Evolutionary conservation across 371 early-diverging fungal genomes (phyloP), one percentile per base, ranked within the genome.

Genomic region (Mortierella sp.): DNA sequence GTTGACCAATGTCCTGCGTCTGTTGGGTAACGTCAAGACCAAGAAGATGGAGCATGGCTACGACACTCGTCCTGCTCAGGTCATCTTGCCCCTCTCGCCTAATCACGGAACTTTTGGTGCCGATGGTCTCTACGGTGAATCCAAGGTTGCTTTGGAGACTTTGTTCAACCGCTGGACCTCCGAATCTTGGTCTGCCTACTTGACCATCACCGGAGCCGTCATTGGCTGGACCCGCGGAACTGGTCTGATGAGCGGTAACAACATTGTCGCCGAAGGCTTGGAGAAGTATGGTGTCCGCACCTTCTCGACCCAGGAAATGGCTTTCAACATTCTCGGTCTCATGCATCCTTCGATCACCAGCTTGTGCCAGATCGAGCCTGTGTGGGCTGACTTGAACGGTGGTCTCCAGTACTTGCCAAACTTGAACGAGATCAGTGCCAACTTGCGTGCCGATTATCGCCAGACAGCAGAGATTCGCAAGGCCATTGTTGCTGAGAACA

Each of bases 221-320:
- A 98, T 98, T 76, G 98, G 98, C 24, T 98, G 98, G 97, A 98
- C 98, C 39, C 92, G 97, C 71, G 96, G 98, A 66, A 98, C 98
- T 47, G 96, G 96, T 50, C 85, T 97, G 74, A 97, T 97, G 97
- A 86, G 87, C 50, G 87, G 88, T 54, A 97, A 96, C 86, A 96
- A 97, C 83, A 87, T 94, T 54, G 90, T 96, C 51, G 93, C 96
- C 37, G 92, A 95, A 76, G 94, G 94, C 54, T 87, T 98, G 43
- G 98, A 98, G 79, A 85, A 87, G 57, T 83, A 90, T 39, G 97
- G 96, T 58, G 92, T 95, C 27, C 90, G 97, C 66, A 98, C 98
- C 40, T 98, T 97, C 90, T 92, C 95, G 31, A 79, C 93, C 45
- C 86, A 85, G 63, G 98, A 97, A 79, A 96, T 96, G 96, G 92